phyloP scores from a whole-genome alignment of 2,329 filamentous ascomycete species.

The Penicillium griseofulvum region DNA sequence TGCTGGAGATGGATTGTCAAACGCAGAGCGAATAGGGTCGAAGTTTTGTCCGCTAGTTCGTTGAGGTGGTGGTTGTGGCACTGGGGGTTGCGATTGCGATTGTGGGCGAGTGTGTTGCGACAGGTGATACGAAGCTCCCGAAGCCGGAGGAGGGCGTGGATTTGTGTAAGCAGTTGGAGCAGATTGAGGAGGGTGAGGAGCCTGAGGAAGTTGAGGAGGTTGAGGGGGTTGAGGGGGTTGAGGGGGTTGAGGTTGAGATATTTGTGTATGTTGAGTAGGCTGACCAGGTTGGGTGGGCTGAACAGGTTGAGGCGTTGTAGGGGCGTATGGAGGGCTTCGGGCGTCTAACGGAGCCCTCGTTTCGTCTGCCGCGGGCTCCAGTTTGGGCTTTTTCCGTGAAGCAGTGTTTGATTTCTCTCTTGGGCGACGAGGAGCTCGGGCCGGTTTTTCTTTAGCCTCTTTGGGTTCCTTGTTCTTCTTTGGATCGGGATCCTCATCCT shows the following conservation, averaged over 20 bases:
- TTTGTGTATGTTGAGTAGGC: slow-evolving; percentile 4
- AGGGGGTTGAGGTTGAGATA: too few species aligned
- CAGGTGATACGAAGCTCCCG: slow-evolving; percentile 44
- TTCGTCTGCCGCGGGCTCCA: slow-evolving; percentile 32
- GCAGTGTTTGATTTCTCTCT: slow-evolving; percentile 37
- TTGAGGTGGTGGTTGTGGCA: slow-evolving; percentile 46
- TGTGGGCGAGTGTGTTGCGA: slow-evolving; percentile 44
- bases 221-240: background rate
- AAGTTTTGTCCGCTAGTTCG: slow-evolving; percentile 78
- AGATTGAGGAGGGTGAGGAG: slow-evolving; percentile 11
- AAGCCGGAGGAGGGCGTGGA: slow-evolving; percentile 53
- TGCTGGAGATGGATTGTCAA: slow-evolving; percentile 41
- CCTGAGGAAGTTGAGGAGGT: slow-evolving; percentile 9
- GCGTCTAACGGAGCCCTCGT: slow-evolving; percentile 12
- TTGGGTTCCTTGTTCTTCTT: slow-evolving; percentile 31
- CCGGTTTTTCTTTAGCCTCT: slow-evolving; percentile 19
- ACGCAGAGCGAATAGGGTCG: slow-evolving; percentile 81
- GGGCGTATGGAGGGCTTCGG: slow-evolving; percentile 10
- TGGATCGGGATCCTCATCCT: slow-evolving; percentile 36
- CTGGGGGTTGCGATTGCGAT: slow-evolving; percentile 45
- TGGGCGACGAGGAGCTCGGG: slow-evolving; percentile 32
- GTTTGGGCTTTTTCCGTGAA: slow-evolving; percentile 50
- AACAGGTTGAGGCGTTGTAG: slow-evolving; percentile 8
- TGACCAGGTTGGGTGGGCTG: slow-evolving; percentile 4
- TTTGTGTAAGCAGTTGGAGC: slow-evolving; percentile 11